A percentile compares a stretch with the other conserved stretches of the same genome.
These are phyloP conservation scores for Aspergillus thermomutatus DNA, from an alignment of 2,329 filamentous ascomycete genomes.

Conservation along the genomic window DNA sequence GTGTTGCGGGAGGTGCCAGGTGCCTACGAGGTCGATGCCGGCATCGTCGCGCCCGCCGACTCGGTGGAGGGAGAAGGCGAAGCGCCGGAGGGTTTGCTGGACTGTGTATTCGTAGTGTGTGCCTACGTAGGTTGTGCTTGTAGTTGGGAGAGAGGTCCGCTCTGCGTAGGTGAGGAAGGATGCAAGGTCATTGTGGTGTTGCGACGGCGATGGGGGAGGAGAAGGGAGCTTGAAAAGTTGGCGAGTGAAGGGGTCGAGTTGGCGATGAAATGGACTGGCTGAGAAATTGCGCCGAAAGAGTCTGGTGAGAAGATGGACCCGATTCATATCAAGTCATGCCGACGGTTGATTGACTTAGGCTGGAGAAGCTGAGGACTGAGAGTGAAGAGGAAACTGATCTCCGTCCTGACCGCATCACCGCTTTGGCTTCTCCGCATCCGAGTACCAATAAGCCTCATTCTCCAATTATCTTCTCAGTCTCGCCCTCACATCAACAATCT, in stretches of 20 bases:
- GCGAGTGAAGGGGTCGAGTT: slow-evolving; percentile 25
- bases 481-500: not conserved
- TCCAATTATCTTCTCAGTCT: not conserved
- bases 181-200: slow-evolving; percentile 35
- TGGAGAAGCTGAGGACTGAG: not conserved
- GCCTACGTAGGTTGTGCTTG: slow-evolving; percentile 42
- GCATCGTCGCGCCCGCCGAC: slow-evolving; percentile 45
- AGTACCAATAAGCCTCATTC: too few relatives aligned
- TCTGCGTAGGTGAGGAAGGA: slow-evolving; percentile 42
- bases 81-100: slow-evolving; percentile 36
- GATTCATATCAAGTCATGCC: not conserved
- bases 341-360: not conserved
- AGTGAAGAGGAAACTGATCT: not conserved
- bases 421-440: not conserved
- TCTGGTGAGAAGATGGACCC: not conserved
- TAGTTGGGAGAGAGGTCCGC: slow-evolving; percentile 32
- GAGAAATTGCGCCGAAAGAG: not conserved
- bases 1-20: slow-evolving; percentile 41
- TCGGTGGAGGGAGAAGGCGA: slow-evolving; percentile 40
- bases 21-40: slow-evolving; percentile 47
- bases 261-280: not conserved
- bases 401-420: not conserved
- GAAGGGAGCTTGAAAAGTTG: slow-evolving; percentile 36
- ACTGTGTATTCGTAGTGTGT: slow-evolving; percentile 48
- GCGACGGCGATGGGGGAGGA: slow-evolving; percentile 31